phyloP scores from a whole-genome alignment of 371 early-diverging fungal species.

The Mycotypha africana region DNA sequence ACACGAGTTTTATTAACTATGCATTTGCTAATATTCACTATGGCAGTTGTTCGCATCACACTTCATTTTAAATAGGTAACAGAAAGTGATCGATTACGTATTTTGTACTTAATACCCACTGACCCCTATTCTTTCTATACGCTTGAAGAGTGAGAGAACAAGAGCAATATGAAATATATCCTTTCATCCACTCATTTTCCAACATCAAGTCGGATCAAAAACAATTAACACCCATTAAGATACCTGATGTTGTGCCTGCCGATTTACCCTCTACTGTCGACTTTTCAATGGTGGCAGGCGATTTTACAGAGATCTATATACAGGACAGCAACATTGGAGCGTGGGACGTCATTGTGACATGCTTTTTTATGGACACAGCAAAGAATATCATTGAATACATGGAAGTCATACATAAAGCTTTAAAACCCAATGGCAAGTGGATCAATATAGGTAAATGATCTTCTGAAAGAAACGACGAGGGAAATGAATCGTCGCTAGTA shows the following conservation, averaged over 20 bases:
- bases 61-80: conserved; percentile 76
- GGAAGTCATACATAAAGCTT: conserved; percentile 66
- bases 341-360: conserved; percentile 90
- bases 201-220: conserved; percentile 60
- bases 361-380: conserved; percentile 96
- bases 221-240: conserved; percentile 58
- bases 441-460: conserved; percentile 76
- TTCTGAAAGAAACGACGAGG: neutral
- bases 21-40: too few species aligned
- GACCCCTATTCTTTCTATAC: too few species aligned
- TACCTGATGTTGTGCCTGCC: conserved; percentile 82
- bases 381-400: conserved; percentile 86
- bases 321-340: conserved; percentile 49
- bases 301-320: conserved; percentile 87
- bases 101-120: too few species aligned
- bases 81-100: neutral
- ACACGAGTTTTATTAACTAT: conserved; percentile 16
- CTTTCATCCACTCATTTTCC: conserved; percentile 87
- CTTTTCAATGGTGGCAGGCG: conserved; percentile 96
- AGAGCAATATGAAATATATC: conserved; percentile 71
- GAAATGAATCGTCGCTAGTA: neutral
- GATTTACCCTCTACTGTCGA: conserved; percentile 62
- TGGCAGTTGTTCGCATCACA: conserved; percentile 82
- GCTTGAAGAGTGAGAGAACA: conserved; percentile 30
- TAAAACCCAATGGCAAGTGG: conserved; percentile 89